These are phyloP conservation scores for Flaveria robusta DNA, from an alignment of 129 eudicot species.

Conservation along the genomic window DNA sequence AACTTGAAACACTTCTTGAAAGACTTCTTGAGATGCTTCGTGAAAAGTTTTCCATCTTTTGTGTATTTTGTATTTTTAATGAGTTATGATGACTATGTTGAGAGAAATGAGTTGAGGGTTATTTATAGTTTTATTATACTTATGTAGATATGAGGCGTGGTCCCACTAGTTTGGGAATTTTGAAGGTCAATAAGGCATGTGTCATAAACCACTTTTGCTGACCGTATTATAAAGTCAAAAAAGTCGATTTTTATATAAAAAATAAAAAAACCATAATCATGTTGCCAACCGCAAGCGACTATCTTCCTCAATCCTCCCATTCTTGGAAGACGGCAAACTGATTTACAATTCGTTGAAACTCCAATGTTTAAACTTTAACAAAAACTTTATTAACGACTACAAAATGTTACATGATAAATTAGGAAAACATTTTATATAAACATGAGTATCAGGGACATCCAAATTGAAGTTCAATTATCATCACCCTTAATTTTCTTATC, in stretches of 20 bases:
- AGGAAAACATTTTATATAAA: too few relatives aligned
- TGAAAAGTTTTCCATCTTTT: slow-evolving; percentile 31
- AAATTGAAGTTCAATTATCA: too few relatives aligned
- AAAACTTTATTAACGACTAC: too few relatives aligned
- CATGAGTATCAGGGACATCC: too few relatives aligned
- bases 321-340: neutral
- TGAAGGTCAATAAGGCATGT: neutral
- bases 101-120: slow-evolving; percentile 11
- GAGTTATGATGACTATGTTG: slow-evolving; percentile 16
- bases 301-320: neutral
- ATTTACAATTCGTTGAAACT: neutral
- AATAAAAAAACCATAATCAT: neutral
- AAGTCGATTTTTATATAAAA: neutral
- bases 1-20: slow-evolving; percentile 34
- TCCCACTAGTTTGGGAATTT: neutral
- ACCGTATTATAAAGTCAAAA: slow-evolving; percentile 17
- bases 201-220: slow-evolving; percentile 11
- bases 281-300: slow-evolving; percentile 7
- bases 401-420: too few relatives aligned
- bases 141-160: neutral
- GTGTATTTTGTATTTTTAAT: neutral
- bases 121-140: slow-evolving; percentile 3
- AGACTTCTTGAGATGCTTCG: slow-evolving; percentile 25
- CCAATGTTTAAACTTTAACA: too few relatives aligned
- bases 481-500: too few relatives aligned